Base-by-base conservation (phyloP, 805 yeast species). In the Kodamaea restingae region DNA sequence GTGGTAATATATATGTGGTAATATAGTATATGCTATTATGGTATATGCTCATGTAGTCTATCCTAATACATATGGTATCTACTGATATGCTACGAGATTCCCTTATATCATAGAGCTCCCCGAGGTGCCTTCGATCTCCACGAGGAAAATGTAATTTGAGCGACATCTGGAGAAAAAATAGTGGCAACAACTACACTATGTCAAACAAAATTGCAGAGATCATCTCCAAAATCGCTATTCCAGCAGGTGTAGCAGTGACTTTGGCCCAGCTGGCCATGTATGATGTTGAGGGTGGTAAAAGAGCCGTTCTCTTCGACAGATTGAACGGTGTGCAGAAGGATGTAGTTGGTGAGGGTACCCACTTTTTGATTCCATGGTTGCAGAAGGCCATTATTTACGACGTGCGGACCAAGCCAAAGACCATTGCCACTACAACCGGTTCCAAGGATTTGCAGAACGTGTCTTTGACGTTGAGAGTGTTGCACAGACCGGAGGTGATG, bases 261-360 rank as follows among this genome's bases (percentile, higher is more conserved):
- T 80, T 84, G 8, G 84, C 82, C 7, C 91, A 88, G 57, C 78
- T 84, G 52, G 81, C 97, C 20, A 70, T 93, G 66, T 93, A 88
- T 60, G 98, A 93, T 57, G 98, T 93, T 27, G 81, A 84, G 57
- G 98, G 98, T 44, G 98, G 98, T 40, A 78, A 86, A 42, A 75
- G 98, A 60, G 98, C 97, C 17, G 95, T 93, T 39, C 84, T 93
- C 47, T 93, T 93, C 58, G 98, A 93, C 69, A 75, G 98, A 53
- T 64, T 93, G 42, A 67, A 75, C 32, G 98, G 98, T 68, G 95
- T 93, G 38, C 84, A 86, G 61, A 80, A 80, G 53, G 67, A 70
- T n/a, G 97, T 93, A 17, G 72, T 90, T 44, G 96, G 97, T 20
- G 98, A 93, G 68, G 98, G 98, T 44, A 85, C 98, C 17, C 98